Evolutionary conservation across 2,329 filamentous ascomycete genomes (phyloP), one percentile per base, ranked within the genome.

Genomic region (Penicillium sp.): DNA sequence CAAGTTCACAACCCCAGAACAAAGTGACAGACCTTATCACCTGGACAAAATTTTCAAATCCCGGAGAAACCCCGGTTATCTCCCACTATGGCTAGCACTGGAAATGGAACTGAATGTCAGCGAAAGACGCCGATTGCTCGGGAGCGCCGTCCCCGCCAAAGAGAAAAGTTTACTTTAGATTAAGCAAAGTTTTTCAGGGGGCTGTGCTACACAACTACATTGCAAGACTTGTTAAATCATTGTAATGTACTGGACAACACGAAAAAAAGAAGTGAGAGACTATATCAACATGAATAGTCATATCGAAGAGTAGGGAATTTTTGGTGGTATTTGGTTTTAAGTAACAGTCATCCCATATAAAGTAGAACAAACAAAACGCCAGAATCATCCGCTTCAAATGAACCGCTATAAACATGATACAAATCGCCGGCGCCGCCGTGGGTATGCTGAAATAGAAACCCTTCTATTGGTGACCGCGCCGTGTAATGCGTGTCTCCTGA

Each of bases 351-450:
- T 67, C 52, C 40, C 53, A 40, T 51, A 22, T 59, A 49, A 62
- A 58, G 51, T 51, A 14, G 58, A 30, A 60, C 51, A 28, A 59
- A 51, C 43, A 63, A 52, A 68, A 68, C 63, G 65, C 68, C 66
- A 28, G 46, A 59, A 61, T 52, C 40, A 59, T 59, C 58, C 53
- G 61, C 63, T 61, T 51, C 43, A 62, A 66, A 61, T 57, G 49
- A 52, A 65, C 59, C 68, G 68, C 68, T 68, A 62, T 52, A 63
- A 67, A 60, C 58, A 65, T 65, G 59, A 60, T 62, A 65, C 56
- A 62, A 54, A 64, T 59, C 58, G 61, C 61, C 53, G 48, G 42
- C 30, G 1, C 61, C 55, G 55, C 52, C 51, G 40, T 63, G 54
- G 52, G 51, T 64, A 66, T 68, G 66, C 58, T 63, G 57, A 60